Percentiles rank a stretch among this genome's conserved stretches.
phyloP scores from a whole-genome alignment of 306 rosid genomes.

The Crotalaria pallida region DNA sequence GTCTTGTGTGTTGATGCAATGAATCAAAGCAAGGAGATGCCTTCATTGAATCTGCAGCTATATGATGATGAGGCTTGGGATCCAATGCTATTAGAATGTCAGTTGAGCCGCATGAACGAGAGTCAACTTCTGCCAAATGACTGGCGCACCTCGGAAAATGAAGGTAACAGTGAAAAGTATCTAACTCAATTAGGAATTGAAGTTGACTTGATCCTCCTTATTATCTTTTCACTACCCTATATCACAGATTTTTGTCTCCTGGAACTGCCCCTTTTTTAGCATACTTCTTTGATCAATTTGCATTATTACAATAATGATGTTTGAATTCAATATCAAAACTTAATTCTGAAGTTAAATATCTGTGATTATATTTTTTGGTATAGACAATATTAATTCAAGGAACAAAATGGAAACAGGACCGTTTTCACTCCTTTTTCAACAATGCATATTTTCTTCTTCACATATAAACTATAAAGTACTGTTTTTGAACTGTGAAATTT shows the following conservation, averaged over 20 bases:
- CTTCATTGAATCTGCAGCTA: background rate
- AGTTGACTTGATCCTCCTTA: background rate
- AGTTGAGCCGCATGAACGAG: background rate
- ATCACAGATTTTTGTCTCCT: background rate
- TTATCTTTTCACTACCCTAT: background rate
- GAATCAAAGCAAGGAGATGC: conserved; percentile 5
- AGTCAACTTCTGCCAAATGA: background rate
- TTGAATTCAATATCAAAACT: background rate
- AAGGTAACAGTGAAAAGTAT: conserved; percentile 10
- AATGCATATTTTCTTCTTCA: background rate
- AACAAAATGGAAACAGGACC: background rate
- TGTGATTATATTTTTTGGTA: background rate
- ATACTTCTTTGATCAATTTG: background rate
- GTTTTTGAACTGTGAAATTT: background rate
- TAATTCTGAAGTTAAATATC: background rate
- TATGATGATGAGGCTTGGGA: conserved; percentile 6
- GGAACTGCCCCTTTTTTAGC: background rate
- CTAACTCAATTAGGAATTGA: background rate
- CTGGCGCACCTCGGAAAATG: background rate
- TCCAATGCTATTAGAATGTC: conserved; percentile 24
- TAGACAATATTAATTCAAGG: background rate
- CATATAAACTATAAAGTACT: background rate
- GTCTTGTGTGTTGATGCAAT: background rate
- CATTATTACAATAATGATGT: background rate
- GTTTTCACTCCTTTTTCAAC: background rate